These are phyloP conservation scores for Laguncularia racemosa DNA, from an alignment of 345 rosid genomes.

Conservation along the genomic window DNA sequence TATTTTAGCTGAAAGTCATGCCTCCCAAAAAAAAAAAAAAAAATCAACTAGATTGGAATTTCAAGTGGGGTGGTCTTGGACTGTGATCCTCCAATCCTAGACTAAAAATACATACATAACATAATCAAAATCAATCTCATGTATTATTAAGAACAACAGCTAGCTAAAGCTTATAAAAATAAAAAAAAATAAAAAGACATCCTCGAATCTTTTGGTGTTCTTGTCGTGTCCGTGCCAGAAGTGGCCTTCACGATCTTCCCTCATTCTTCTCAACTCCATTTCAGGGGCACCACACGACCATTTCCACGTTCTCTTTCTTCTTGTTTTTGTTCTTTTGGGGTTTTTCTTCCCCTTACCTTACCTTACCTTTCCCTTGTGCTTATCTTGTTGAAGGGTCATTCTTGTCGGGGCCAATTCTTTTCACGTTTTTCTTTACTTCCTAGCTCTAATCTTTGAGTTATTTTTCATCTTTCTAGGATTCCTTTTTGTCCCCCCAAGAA, in stretches of 20 bases:
- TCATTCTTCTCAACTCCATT: not conserved
- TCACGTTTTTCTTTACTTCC: not conserved
- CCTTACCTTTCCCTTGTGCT: not conserved
- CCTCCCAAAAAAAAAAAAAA: too few relatives aligned
- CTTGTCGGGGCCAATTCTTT: not conserved
- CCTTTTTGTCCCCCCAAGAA: not conserved
- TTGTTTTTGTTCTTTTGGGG: not conserved
- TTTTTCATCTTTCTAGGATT: conserved; percentile 5
- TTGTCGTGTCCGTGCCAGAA: not conserved
- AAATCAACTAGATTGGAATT: too few relatives aligned
- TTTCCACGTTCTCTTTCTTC: conserved; percentile 8
- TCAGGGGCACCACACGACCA: conserved; percentile 17
- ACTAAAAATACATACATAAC: too few relatives aligned
- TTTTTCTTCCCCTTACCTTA: too few relatives aligned
- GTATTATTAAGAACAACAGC: too few relatives aligned
- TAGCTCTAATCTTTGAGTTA: not conserved
- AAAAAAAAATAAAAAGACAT: too few relatives aligned
- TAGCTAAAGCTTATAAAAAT: too few relatives aligned
- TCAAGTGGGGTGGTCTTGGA: too few relatives aligned
- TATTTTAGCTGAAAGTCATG: too few relatives aligned
- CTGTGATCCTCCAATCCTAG: too few relatives aligned
- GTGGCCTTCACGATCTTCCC: conserved; percentile 13
- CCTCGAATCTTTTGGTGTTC: too few relatives aligned
- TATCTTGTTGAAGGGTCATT: not conserved
- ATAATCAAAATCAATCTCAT: too few relatives aligned